Evolutionary conservation across 108 stramenopile genomes (phyloP).

Genomic region (Parmales sp.): DNA sequence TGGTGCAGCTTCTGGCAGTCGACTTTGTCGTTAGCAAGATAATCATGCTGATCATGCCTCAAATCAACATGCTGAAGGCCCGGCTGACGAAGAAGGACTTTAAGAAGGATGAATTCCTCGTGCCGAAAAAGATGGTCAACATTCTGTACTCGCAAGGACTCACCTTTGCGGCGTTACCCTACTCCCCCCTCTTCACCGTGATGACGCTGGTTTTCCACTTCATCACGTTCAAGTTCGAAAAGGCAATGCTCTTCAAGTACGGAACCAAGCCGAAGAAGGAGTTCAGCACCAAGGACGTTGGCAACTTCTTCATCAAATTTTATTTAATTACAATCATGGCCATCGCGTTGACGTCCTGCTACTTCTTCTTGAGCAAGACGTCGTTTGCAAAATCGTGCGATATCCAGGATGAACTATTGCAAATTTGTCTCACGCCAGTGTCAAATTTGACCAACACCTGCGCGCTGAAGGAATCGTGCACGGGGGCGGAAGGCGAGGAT

Average conservation of each 20-base stretch:
- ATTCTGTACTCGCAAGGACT: slow-evolving; percentile 33
- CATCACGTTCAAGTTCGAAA: slow-evolving; percentile 29
- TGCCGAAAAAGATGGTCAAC: slow-evolving; percentile 30
- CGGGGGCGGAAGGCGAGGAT: no score
- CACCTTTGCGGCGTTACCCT: slow-evolving; percentile 22
- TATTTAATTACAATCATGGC: slow-evolving; percentile 26
- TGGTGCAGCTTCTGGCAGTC: slow-evolving; percentile 26
- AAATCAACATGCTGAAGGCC: slow-evolving; percentile 16
- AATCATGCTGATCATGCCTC: slow-evolving; percentile 14
- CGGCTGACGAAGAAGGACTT: slow-evolving; percentile 18
- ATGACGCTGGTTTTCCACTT: slow-evolving; percentile 23
- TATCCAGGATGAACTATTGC: no score
- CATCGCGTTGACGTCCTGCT: slow-evolving; percentile 16
- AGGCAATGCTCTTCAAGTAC: slow-evolving; percentile 2
- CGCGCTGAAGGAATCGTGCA: no score
- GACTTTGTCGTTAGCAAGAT: slow-evolving; percentile 29
- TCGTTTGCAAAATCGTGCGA: slow-evolving; percentile 29
- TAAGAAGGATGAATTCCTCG: slow-evolving; percentile 33
- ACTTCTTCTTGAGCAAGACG: slow-evolving; percentile 16
- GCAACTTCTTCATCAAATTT: slow-evolving; percentile 36
- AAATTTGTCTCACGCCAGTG: no score
- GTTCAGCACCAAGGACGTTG: slow-evolving; percentile 26
- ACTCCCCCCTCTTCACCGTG: slow-evolving; percentile 25
- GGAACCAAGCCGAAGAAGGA: slow-evolving; percentile 31
- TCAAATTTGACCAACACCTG: no score